phyloP scores from a whole-genome alignment of 2,329 filamentous ascomycete genomes.

The Botrytis fabae region DNA sequence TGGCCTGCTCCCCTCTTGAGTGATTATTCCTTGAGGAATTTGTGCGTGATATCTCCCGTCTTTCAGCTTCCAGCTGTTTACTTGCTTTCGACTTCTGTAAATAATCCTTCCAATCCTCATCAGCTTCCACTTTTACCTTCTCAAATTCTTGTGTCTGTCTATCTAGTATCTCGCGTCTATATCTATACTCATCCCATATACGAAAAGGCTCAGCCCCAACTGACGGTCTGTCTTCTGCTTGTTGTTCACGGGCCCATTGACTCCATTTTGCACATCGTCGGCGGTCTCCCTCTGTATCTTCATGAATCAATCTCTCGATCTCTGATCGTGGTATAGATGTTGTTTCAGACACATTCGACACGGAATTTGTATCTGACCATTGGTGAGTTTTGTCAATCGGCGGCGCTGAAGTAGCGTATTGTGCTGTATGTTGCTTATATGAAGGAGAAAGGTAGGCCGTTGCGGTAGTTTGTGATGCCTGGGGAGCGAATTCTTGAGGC shows the following conservation, averaged over 20 bases:
- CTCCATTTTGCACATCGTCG: neutral
- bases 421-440: neutral
- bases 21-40: neutral
- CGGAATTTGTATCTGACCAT: neutral
- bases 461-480: neutral
- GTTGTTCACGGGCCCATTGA: neutral
- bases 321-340: neutral
- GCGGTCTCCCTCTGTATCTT: neutral
- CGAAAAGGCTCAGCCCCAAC: neutral
- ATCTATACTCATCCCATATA: neutral
- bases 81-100: too few species aligned
- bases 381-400: neutral
- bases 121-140: neutral
- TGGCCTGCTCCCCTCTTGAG: neutral
- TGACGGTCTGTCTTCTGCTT: neutral
- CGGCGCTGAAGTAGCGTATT: neutral
- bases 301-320: neutral
- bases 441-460: neutral
- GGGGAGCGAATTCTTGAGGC: neutral
- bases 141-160: neutral
- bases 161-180: neutral
- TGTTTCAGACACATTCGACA: neutral
- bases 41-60: neutral
- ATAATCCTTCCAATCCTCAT: too few species aligned
- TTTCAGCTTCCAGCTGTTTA: neutral